phyloP scores from a whole-genome alignment of 2,329 filamentous ascomycete species.

The Nemania abortiva region DNA sequence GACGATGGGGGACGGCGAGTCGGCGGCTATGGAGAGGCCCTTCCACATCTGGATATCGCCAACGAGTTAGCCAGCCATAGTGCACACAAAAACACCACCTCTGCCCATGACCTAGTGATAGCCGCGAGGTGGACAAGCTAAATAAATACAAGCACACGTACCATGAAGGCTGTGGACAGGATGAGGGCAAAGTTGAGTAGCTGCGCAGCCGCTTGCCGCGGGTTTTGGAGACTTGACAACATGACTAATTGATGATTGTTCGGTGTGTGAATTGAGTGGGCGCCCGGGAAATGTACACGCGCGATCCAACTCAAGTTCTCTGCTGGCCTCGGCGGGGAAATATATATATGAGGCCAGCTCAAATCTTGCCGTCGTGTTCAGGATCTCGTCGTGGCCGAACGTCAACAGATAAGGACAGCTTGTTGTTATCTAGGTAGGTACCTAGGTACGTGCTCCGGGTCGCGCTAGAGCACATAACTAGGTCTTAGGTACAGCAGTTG shows the following conservation, averaged over 20 bases:
- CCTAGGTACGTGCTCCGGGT: too few species aligned
- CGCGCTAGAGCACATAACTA: too few species aligned
- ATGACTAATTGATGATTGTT: constrained; percentile 58
- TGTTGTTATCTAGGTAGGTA: too few species aligned
- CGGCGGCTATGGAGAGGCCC: constrained; percentile 81
- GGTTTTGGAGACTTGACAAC: constrained; percentile 77
- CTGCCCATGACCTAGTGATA: neutral
- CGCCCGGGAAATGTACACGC: neutral
- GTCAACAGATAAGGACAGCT: constrained; percentile 31
- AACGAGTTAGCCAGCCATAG: neutral
- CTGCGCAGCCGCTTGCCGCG: constrained; percentile 84
- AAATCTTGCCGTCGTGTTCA: constrained; percentile 2
- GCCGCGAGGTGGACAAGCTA: neutral
- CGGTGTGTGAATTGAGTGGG: neutral
- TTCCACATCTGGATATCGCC: constrained; percentile 76
- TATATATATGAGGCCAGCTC: constrained; percentile 23
- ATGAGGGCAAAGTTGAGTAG: constrained; percentile 92
- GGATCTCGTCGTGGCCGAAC: neutral
- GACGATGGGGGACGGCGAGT: constrained; percentile 82
- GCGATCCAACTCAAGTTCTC: neutral
- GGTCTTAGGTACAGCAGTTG: too few species aligned
- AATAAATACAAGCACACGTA: constrained; percentile 53
- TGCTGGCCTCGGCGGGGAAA: constrained; percentile 39
- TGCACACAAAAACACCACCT: neutral
- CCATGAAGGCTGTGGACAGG: constrained; percentile 92